Evolutionary conservation across 129 eudicot species (phyloP), one percentile per base, ranked within the genome.

Genomic region (Lactuca sativa): DNA sequence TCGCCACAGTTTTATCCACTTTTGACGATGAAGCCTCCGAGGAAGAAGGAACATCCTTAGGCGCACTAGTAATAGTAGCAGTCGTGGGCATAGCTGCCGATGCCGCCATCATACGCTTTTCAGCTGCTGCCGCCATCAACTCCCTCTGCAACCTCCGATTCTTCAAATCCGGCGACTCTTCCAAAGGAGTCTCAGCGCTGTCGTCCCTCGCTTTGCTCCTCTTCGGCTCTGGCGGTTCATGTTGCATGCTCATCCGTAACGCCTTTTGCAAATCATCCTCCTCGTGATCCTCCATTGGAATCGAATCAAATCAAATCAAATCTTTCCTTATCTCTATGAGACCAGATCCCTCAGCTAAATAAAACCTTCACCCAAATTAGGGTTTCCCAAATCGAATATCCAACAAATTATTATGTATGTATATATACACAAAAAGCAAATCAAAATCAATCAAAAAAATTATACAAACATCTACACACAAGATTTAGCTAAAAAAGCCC

Each of bases 41-140:
- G 25, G 56, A 14, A 11, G 59, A 41, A 21, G 67, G 30, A 55
- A 55, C 72, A 49, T 21, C 66, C 58, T 10, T 53, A 51, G 9
- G 6, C 77, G 10, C 70, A 67, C 77, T 69, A 11, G 16, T 32
- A 57, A 56, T 56, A 66, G 4, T 59, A 70, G 6, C 57, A 67
- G 60, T 59, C 47, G 51, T 51, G 7, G 67, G 33, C 12, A 58
- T 2, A 5, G 51, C 69, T 37, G 72, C 75, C 32, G 84, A 33
- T 21, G 80, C 66, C 61, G 78, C 82, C 70, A 67, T 60, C 93
- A 95, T 87, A 9, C 97, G 81, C 80, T 77, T 87, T 74, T 95
- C 99, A 33, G 97, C 99, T 8, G 99, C 99, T 0, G 93, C 96
- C 56, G 97, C 99, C 95, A 80, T 87, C 68, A 90, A 68, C 75